Evolutionary conservation across 208 protist genomes (phyloP).

Genomic region (Crithidia fasciculata): DNA sequence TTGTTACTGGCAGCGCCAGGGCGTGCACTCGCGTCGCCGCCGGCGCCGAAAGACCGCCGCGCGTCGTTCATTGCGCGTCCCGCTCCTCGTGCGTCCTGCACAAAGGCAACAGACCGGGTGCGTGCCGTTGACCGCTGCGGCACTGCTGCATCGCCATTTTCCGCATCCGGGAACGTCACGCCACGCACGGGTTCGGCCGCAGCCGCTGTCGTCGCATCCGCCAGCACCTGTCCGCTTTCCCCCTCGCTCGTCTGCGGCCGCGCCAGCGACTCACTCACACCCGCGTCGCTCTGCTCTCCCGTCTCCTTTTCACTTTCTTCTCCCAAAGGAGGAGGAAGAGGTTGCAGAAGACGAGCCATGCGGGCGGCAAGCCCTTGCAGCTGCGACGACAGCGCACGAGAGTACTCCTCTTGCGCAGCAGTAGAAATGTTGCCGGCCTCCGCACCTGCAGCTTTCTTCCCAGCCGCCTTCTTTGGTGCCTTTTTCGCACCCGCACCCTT

Average conservation of each 20-base stretch:
- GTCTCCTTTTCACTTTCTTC: not conserved
- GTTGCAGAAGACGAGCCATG: not conserved
- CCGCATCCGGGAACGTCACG: not conserved
- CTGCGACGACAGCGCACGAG: constrained; percentile 1
- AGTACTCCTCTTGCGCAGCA: constrained; percentile 21
- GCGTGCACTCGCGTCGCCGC: not conserved
- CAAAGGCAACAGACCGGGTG: constrained; percentile 11
- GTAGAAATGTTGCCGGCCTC: constrained; percentile 1
- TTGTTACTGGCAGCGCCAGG: not conserved
- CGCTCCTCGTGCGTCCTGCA: not conserved
- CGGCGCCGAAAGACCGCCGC: not conserved
- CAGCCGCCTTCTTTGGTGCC: constrained; percentile 1
- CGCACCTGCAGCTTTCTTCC: not conserved
- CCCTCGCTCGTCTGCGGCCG: not conserved
- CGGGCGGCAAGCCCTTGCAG: constrained; percentile 26
- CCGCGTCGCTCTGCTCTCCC: not conserved
- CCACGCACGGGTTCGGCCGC: not conserved
- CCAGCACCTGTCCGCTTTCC: too few relatives aligned
- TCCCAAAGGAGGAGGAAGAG: not conserved
- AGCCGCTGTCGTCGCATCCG: not conserved
- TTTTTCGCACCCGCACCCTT: constrained; percentile 9
- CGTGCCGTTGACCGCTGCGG: not conserved
- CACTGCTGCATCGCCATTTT: not conserved
- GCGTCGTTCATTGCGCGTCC: not conserved
- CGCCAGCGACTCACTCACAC: not conserved